Conservation (phyloP, 495 filamentous ascomycete genomes). For the Penicillium egyptiacum region DNA sequence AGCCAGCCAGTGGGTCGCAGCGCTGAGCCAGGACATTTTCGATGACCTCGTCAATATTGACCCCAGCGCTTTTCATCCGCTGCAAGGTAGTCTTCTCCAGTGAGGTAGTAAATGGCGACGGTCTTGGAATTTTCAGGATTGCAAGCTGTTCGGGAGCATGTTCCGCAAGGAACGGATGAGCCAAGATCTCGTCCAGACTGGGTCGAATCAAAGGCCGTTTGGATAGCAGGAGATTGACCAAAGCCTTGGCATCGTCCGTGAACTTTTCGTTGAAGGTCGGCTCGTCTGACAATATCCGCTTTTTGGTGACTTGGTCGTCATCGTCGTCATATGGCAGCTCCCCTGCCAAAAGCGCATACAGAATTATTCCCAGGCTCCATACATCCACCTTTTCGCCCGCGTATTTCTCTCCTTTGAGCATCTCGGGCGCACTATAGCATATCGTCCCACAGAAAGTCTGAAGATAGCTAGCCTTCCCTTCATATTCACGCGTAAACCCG, state of each 20-base stretch:
- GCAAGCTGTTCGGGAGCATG: constrained; percentile 85
- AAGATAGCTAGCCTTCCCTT: constrained; percentile 89
- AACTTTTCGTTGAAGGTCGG: constrained; percentile 81
- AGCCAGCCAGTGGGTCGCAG: constrained; percentile 87
- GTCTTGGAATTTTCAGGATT: constrained; percentile 81
- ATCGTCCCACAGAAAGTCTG: constrained; percentile 98
- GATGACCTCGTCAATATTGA: constrained; percentile 91
- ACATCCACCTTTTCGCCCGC: constrained; percentile 97
- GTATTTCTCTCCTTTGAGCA: constrained; percentile 98
- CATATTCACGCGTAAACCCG: constrained; percentile 96
- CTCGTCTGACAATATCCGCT: constrained; percentile 78
- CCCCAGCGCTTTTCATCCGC: constrained; percentile 91
- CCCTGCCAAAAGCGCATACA: constrained; percentile 88
- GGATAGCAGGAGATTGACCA: constrained; percentile 76
- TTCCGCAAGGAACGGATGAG: constrained; percentile 86
- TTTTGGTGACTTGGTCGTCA: constrained; percentile 80
- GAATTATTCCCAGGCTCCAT: constrained; percentile 95
- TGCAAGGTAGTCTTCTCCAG: constrained; percentile 90
- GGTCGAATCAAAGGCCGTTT: constrained; percentile 87
- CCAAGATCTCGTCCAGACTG: constrained; percentile 80
- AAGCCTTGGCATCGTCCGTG: constrained; percentile 68
- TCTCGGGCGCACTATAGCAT: constrained; percentile 96
- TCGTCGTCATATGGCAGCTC: constrained; percentile 97
- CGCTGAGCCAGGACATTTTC: constrained; percentile 87
- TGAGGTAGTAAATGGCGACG: constrained; percentile 80